A percentile compares a stretch with the other conserved stretches of the same genome.
Evolutionary conservation across 805 yeast genomes (phyloP).

Genomic region (Nakazawaea molendinolei): DNA sequence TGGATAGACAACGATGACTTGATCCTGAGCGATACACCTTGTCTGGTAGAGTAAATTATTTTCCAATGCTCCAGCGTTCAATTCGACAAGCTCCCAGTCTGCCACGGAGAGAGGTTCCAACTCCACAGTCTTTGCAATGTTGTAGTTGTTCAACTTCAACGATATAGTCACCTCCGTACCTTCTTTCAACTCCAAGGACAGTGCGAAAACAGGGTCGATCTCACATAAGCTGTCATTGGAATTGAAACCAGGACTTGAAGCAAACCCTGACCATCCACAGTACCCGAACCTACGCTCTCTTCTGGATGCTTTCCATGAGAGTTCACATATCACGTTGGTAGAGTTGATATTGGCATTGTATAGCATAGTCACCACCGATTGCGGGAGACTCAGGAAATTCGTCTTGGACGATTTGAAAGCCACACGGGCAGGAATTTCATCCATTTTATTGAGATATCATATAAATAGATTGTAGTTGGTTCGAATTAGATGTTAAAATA

Average conservation of each 20-base stretch:
- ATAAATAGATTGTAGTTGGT: too few species aligned
- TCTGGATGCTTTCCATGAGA: slow-evolving; percentile 16
- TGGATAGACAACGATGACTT: slow-evolving; percentile 63
- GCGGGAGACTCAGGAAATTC: slow-evolving; percentile 32
- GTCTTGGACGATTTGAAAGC: slow-evolving; percentile 19
- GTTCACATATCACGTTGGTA: slow-evolving; percentile 32
- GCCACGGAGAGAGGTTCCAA: slow-evolving; percentile 71
- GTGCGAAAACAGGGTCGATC: slow-evolving; percentile 64
- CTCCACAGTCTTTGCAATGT: slow-evolving; percentile 54
- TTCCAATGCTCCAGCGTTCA: slow-evolving; percentile 74
- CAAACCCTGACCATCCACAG: slow-evolving; percentile 37
- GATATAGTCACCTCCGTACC: slow-evolving; percentile 32
- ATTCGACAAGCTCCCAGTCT: slow-evolving; percentile 90
- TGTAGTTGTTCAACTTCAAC: slow-evolving; percentile 39
- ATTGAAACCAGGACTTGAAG: neutral
- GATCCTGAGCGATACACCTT: slow-evolving; percentile 59
- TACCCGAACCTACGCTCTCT: slow-evolving; percentile 19
- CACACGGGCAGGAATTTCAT: slow-evolving; percentile 17
- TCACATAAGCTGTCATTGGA: slow-evolving; percentile 34
- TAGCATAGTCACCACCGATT: slow-evolving; percentile 27
- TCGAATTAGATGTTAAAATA: too few species aligned
- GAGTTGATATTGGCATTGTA: slow-evolving; percentile 30
- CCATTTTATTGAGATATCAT: slow-evolving; percentile 18
- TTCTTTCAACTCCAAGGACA: slow-evolving; percentile 38
- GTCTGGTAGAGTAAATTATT: slow-evolving; percentile 71